Conservation (phyloP, 2,329 filamentous ascomycete genomes). For the Colletotrichum tanaceti region DNA sequence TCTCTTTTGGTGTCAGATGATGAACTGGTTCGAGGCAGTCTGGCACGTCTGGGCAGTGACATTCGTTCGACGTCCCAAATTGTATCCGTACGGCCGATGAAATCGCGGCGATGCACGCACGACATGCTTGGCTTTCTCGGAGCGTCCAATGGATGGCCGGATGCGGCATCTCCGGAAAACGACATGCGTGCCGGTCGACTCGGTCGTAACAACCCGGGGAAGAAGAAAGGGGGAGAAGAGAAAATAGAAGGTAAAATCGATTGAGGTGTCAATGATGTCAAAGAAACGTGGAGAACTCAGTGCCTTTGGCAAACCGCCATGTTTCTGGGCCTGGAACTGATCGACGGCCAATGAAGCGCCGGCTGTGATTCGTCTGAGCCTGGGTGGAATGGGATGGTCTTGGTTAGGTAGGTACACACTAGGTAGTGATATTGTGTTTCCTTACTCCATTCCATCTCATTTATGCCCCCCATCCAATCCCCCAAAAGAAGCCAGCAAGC, state of each 20-base stretch:
- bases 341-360: too few relatives aligned
- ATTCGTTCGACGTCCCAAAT: not conserved
- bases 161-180: conserved; percentile 13
- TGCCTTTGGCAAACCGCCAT: conserved; percentile 1
- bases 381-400: too few relatives aligned
- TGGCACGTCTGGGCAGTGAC: too few relatives aligned
- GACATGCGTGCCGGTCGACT: conserved; percentile 5
- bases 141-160: conserved; percentile 16
- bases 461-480: too few relatives aligned
- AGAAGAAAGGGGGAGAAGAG: not conserved
- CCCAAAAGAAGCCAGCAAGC: too few relatives aligned
- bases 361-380: not conserved
- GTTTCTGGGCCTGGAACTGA: not conserved
- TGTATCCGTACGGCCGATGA: not conserved
- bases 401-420: too few relatives aligned
- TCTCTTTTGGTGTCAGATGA: not conserved
- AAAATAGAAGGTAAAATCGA: too few relatives aligned
- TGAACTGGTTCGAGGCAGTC: not conserved
- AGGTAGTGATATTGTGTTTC: too few relatives aligned
- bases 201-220: not conserved
- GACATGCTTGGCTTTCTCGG: not conserved
- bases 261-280: not conserved
- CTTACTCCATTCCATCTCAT: too few relatives aligned
- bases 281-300: not conserved
- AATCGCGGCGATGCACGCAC: conserved; percentile 11